Conservation (phyloP, 2,329 filamentous ascomycete genomes). For the Lecanoromycetidae sp. region DNA sequence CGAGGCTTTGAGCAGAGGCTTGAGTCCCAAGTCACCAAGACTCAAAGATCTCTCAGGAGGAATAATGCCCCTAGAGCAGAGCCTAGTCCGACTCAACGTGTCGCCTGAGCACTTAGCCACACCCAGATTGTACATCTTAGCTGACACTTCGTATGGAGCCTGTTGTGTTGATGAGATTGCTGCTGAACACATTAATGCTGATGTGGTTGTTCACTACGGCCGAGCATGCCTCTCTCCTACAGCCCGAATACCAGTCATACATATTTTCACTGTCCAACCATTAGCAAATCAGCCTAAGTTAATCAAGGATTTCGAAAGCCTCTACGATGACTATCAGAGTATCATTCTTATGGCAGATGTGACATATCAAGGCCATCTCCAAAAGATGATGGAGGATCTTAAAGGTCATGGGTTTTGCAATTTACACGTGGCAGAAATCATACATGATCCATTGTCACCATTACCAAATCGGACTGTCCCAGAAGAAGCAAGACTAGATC, state of each 20-base stretch:
- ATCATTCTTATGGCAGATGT: conserved; percentile 81
- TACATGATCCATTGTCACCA: conserved; percentile 64
- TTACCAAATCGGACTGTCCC: conserved; percentile 75
- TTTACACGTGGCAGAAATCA: conserved; percentile 56
- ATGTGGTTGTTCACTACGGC: conserved; percentile 90
- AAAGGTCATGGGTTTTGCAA: conserved; percentile 53
- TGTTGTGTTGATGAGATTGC: conserved; percentile 97
- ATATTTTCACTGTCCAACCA: conserved; percentile 69
- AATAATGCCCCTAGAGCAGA: conserved; percentile 12
- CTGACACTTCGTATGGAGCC: conserved; percentile 90
- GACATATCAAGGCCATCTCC: conserved; percentile 67
- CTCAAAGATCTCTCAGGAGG: conserved; percentile 9
- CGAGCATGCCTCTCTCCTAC: conserved; percentile 86
- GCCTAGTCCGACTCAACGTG: not conserved
- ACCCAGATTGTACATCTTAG: conserved; percentile 64
- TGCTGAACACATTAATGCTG: conserved; percentile 80
- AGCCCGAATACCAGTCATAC: conserved; percentile 71
- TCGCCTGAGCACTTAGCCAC: conserved; percentile 23
- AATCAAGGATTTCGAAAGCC: conserved; percentile 49
- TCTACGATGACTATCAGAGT: conserved; percentile 52
- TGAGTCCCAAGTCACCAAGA: not conserved
- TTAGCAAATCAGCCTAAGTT: conserved; percentile 49
- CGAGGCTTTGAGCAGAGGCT: conserved; percentile 39
- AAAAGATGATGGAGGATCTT: conserved; percentile 44
- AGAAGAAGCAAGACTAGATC: conserved; percentile 32